Evolutionary conservation across 2,329 filamentous ascomycete species (phyloP).

Genomic region (Diaporthe longicolla): DNA sequence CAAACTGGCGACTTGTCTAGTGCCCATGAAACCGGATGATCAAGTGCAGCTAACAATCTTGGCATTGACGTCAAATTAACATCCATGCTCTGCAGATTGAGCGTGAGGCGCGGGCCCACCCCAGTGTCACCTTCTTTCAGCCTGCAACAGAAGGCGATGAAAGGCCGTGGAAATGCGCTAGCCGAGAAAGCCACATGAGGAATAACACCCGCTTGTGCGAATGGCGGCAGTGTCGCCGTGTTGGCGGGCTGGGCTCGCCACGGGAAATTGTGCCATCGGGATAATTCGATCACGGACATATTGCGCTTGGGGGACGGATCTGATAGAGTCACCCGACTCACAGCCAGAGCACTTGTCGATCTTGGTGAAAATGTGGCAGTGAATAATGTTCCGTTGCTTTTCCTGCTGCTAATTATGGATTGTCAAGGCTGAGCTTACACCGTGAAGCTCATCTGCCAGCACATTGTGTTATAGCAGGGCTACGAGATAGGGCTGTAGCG

Average conservation of each 20-base stretch:
- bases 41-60: conserved; percentile 2
- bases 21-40: conserved; percentile 8
- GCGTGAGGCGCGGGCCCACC: conserved; percentile 11
- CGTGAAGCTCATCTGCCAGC: conserved; percentile 23
- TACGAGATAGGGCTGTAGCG: conserved; percentile 7
- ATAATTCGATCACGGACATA: neutral
- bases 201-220: neutral
- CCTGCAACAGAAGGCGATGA: conserved; percentile 22
- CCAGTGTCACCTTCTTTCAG: conserved; percentile 23
- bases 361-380: conserved; percentile 19
- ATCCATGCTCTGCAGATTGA: conserved; percentile 11
- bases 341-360: neutral
- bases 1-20: conserved; percentile 9
- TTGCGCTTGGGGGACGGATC: neutral
- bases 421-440: conserved; percentile 29
- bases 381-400: conserved; percentile 8
- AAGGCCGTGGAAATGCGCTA: conserved; percentile 2
- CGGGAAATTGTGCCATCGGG: neutral
- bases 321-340: conserved; percentile 2
- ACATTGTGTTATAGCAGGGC: conserved; percentile 4
- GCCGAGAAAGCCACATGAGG: neutral
- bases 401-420: conserved; percentile 11
- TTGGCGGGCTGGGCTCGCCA: conserved; percentile 16
- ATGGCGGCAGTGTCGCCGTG: conserved; percentile 8
- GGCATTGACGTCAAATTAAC: conserved; percentile 30